Conservation (phyloP, 108 stramenopile genomes). For the Thalassiosira profunda region DNA sequence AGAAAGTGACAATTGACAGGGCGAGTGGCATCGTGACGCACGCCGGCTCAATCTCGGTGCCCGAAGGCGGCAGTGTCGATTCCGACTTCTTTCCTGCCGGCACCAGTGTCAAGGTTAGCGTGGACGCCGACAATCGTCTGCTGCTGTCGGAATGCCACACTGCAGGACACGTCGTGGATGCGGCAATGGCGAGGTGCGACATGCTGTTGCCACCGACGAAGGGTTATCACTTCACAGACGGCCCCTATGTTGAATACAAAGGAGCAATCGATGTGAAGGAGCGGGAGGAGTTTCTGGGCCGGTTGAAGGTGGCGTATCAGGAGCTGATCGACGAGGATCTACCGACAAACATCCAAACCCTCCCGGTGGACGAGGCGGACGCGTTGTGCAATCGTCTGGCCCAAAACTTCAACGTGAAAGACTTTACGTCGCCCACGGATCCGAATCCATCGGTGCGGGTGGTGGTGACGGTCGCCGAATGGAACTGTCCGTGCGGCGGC, state of each 20-base stretch:
- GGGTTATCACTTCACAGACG: slow-evolving; percentile 89
- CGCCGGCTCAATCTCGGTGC: slow-evolving; percentile 36
- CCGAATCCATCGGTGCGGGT: slow-evolving; percentile 52
- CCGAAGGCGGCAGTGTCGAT: background rate
- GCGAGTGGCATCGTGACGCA: slow-evolving; percentile 65
- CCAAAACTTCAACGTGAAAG: slow-evolving; percentile 47
- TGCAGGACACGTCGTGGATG: slow-evolving; percentile 90
- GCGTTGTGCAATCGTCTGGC: slow-evolving; percentile 53
- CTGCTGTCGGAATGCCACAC: slow-evolving; percentile 85
- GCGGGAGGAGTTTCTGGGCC: slow-evolving; percentile 40
- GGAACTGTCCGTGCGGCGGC: slow-evolving; percentile 80
- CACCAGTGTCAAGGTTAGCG: slow-evolving; percentile 50
- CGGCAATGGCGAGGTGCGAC: slow-evolving; percentile 73
- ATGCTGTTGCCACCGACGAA: slow-evolving; percentile 62
- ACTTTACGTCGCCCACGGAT: slow-evolving; percentile 21
- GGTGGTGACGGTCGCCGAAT: slow-evolving; percentile 77
- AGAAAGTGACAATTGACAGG: slow-evolving; percentile 68
- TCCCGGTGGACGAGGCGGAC: slow-evolving; percentile 55
- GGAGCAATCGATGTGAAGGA: slow-evolving; percentile 53
- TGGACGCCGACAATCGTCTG: slow-evolving; percentile 53
- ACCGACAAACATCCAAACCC: slow-evolving; percentile 55
- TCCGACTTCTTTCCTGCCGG: slow-evolving; percentile 14
- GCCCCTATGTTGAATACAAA: slow-evolving; percentile 86
- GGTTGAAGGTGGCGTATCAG: slow-evolving; percentile 57
- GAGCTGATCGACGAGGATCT: slow-evolving; percentile 68